Conservation (phyloP, 345 rosid genomes). For the Pistacia atlantica region DNA sequence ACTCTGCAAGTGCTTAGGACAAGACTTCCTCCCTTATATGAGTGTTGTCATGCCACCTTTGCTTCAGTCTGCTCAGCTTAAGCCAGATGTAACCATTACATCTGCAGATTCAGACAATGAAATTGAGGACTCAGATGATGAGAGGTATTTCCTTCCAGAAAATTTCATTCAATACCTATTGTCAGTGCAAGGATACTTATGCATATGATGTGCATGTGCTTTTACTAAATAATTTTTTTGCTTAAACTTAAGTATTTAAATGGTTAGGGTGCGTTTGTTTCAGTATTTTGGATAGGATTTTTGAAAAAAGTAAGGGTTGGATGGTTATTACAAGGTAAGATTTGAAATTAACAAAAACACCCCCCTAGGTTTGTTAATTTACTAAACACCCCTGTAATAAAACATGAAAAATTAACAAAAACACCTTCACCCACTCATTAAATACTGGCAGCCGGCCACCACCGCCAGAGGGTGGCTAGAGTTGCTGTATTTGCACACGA, state of each 20-base stretch:
- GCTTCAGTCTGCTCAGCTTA: constrained; percentile 96
- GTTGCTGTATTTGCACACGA: too few relatives aligned
- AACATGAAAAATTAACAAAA: too few relatives aligned
- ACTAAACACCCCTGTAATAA: too few relatives aligned
- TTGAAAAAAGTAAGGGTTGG: too few relatives aligned
- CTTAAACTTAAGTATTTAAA: not conserved
- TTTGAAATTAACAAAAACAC: too few relatives aligned
- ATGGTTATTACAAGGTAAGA: too few relatives aligned
- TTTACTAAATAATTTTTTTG: not conserved
- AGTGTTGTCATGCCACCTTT: constrained; percentile 97
- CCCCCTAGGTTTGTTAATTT: too few relatives aligned
- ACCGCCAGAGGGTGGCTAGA: too few relatives aligned
- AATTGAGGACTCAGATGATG: constrained; percentile 91
- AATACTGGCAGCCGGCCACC: too few relatives aligned
- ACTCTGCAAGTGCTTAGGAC: constrained; percentile 98
- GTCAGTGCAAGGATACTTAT: not conserved
- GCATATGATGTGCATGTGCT: not conserved
- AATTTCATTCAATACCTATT: not conserved
- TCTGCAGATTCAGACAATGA: constrained; percentile 97
- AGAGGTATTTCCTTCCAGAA: constrained; percentile 55
- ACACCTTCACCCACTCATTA: too few relatives aligned
- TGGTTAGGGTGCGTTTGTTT: not conserved
- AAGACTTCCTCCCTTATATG: constrained; percentile 98
- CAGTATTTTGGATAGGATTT: too few relatives aligned
- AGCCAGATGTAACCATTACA: constrained; percentile 98